These are phyloP conservation scores for Calonectria pteridis DNA, from an alignment of 2,329 filamentous ascomycete species.

Conservation along the genomic window DNA sequence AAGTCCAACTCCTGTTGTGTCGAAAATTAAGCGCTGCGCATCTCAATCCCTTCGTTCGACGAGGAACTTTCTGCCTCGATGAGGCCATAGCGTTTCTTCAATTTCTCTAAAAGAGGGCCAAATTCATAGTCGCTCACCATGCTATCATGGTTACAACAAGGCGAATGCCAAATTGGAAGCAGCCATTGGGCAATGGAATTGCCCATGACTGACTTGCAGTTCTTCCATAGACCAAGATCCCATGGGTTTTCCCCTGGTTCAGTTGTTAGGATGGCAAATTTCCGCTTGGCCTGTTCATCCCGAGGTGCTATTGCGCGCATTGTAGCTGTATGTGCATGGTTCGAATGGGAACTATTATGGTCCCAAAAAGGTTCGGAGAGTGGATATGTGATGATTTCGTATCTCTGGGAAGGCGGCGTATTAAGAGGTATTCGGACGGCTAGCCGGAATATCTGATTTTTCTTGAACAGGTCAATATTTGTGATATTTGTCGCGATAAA, in stretches of 20 bases:
- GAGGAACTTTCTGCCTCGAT: conserved; percentile 16
- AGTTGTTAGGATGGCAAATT: conserved; percentile 84
- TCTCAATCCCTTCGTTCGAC: conserved; percentile 35
- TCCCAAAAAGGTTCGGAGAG: conserved; percentile 50
- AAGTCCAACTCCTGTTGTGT: conserved; percentile 25
- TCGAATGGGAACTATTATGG: conserved; percentile 18
- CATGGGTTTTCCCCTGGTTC: conserved; percentile 86
- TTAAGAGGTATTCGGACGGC: conserved; percentile 77
- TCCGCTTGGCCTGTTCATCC: conserved; percentile 67
- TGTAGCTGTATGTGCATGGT: conserved; percentile 18
- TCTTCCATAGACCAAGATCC: conserved; percentile 77
- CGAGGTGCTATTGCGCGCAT: conserved; percentile 41
- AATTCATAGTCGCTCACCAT: conserved; percentile 76
- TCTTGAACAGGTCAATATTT: conserved; percentile 83
- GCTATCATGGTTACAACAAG: conserved; percentile 77
- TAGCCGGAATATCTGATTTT: conserved; percentile 74
- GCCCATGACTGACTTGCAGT: conserved; percentile 87
- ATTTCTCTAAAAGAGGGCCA: conserved; percentile 69
- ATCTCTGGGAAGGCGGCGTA: conserved; percentile 57
- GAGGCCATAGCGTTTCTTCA: conserved; percentile 60
- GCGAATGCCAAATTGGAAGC: conserved; percentile 80
- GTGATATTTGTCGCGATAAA: conserved; percentile 82
- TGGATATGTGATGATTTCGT: conserved; percentile 70
- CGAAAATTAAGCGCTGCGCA: conserved; percentile 26
- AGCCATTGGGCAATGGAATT: conserved; percentile 80